Evolutionary conservation across 2,329 filamentous ascomycete species (phyloP).

Genomic region (Rutstroemia sp.): DNA sequence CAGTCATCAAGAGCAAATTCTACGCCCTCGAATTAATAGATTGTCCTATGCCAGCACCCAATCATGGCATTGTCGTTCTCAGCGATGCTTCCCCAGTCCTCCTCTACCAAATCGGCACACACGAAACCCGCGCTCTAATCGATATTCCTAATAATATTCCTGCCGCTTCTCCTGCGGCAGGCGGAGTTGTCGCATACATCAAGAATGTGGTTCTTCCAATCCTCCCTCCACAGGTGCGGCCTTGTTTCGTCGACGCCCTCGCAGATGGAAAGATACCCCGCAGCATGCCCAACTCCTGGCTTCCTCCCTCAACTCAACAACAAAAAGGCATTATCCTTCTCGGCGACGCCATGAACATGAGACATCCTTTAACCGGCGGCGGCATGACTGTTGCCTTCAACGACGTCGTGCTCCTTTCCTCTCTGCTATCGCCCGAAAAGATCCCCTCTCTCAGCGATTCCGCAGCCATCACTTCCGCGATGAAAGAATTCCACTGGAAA

Average conservation of each 20-base stretch:
- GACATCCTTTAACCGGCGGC: constrained; percentile 93
- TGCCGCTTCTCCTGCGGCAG: constrained; percentile 63
- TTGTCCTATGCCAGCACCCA: constrained; percentile 64
- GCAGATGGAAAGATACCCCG: constrained; percentile 67
- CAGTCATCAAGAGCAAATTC: constrained; percentile 77
- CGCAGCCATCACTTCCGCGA: constrained; percentile 50
- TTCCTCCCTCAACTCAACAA: constrained; percentile 68
- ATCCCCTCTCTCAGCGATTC: constrained; percentile 66
- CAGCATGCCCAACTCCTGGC: constrained; percentile 93
- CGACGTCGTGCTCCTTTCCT: constrained; percentile 72
- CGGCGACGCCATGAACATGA: constrained; percentile 97
- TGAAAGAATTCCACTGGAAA: constrained; percentile 76
- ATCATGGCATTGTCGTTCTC: constrained; percentile 84
- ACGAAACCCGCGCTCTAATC: constrained; percentile 84
- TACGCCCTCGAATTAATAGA: constrained; percentile 91
- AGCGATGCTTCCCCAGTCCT: constrained; percentile 71
- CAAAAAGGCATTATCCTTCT: constrained; percentile 70
- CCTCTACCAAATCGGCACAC: constrained; percentile 93
- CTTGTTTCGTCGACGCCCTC: constrained; percentile 68
- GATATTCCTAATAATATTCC: constrained; percentile 76
- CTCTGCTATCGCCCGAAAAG: constrained; percentile 61
- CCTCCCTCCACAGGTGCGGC: constrained; percentile 64
- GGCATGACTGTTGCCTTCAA: constrained; percentile 98
- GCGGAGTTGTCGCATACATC: constrained; percentile 82
- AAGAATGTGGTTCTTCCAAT: constrained; percentile 70